Evolutionary conservation across 768 basidiomycete species (phyloP), one percentile per base, ranked within the genome.

Genomic region (Fomitopsis serialis): DNA sequence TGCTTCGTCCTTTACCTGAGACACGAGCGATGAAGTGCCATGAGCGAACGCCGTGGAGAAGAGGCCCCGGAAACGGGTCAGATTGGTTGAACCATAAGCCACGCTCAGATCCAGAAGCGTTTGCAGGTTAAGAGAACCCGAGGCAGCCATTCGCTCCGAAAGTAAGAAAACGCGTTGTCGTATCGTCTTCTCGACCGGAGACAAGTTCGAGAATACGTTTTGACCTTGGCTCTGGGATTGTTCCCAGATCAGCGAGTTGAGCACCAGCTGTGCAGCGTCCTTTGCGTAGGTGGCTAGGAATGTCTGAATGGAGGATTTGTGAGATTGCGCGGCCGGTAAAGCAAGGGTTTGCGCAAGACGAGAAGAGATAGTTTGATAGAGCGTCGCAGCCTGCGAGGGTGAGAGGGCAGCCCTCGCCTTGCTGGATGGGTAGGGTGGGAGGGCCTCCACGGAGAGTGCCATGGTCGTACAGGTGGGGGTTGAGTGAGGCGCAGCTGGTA

Each of bases 31-130:
- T 21, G 69, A 54, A 0, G 73, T 55, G 3, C 67, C 68, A 8
- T 68, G 67, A 23, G 64, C 49, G 36, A 74, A 60, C 2, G 78
- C 74, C 9, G 70, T 63, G 4, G 69, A 55, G 57, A 84, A 71
- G 7, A 85, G 64, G 1, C 69, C 63, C 29, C 73, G 75, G 36
- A 81, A 63, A 45, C 72, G 78, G 17, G 75, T 68, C 17, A 71
- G 60, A 50, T 80, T 70, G 1, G 71, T 69, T 8, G 67, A 65
- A 0, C 78, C 73, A 61, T 83, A 87, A 4, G 76, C 73, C 54
- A 89, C 74, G 22, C 80, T 68, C 12, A 90, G 73, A 66, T 89
- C 85, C 11, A 89, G 69, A 2, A 91, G 70, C 0, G 76, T 78
- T 55, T 74, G 75, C 6, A 78, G 62, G 49, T 81, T 81, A 11